Base-by-base conservation (phyloP, 73 alveolate genomes). In the Stentor roeselii region DNA sequence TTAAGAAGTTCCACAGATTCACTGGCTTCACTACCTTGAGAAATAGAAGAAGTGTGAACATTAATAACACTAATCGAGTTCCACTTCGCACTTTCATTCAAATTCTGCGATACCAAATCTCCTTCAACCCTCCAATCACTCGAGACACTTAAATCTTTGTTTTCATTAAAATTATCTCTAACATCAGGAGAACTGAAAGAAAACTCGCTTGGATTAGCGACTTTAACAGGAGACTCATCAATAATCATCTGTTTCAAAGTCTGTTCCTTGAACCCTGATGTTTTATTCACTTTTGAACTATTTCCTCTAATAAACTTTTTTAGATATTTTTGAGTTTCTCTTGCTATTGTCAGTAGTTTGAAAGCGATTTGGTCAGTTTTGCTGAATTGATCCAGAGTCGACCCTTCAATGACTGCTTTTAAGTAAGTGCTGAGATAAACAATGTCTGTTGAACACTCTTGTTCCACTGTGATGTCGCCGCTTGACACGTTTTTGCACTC, bases 351-450 rank as follows among this genome's bases (percentile, higher is more conserved):
- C 67, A 50, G 6, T 11, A 50, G 67, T 50, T 50, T 50, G 21
- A 50, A 21, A 21, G 6, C 21, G 6, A 50, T 50, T 11, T 21
- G 6, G 6, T 50, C 67, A 11, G 30, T 50, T 50, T 6, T 11
- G 21, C 30, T 50, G 6, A 50, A 50, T 11, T 6, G 6, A 11
- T 50, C 67, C 21, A 50, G 21, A 50, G 67, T 50, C 21, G 67
- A 50, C 1, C 80, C 80, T 67, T 67, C 80, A 67, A 67, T 67
- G 34, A 32, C 80, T 30, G 80, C 80, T 67, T 67, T 67, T 30
- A 67, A 34, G 34, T 67, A 21, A 27, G 80, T 11, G 2, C 80
- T 67, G 21, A 67, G 37, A 67, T 67, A 67, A 1, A 21, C 34
- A 0, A 21, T 32, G 27, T 67, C 80, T 15, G n/a, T 67, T 50